Conservation (phyloP, 441 rosid genomes). For the Gossypium davidsonii region DNA sequence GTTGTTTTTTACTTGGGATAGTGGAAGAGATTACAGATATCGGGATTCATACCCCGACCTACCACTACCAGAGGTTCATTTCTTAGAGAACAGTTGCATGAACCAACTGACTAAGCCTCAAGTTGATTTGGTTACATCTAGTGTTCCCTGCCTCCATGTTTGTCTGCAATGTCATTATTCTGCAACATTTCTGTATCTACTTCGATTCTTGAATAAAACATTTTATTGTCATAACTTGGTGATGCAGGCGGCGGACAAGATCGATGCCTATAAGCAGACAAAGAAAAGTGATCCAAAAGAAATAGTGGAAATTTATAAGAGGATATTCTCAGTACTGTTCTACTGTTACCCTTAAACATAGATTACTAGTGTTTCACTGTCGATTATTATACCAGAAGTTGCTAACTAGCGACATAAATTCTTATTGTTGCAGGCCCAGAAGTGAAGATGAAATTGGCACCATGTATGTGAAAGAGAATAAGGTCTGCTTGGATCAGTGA, state of each 20-base stretch:
- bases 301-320: constrained; percentile 38
- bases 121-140: background rate
- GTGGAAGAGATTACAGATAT: background rate
- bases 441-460: background rate
- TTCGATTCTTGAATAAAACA: background rate
- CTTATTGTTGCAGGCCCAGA: constrained; percentile 4
- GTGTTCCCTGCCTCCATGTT: background rate
- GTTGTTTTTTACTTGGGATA: no score
- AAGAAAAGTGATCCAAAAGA: constrained; percentile 43
- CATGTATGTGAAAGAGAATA: background rate
- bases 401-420: background rate
- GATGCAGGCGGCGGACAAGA: constrained; percentile 67
- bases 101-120: background rate
- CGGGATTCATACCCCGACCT: background rate
- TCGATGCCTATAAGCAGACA: constrained; percentile 64
- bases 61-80: background rate
- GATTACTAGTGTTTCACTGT: background rate
- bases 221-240: background rate
- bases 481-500: background rate
- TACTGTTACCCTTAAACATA: background rate
- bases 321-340: constrained; percentile 35
- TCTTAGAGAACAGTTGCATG: background rate
- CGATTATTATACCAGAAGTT: background rate
- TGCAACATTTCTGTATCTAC: background rate
- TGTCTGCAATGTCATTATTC: no score